Conservation (phyloP, 2,329 filamentous ascomycete species). For the Coniochaeta sp. region DNA sequence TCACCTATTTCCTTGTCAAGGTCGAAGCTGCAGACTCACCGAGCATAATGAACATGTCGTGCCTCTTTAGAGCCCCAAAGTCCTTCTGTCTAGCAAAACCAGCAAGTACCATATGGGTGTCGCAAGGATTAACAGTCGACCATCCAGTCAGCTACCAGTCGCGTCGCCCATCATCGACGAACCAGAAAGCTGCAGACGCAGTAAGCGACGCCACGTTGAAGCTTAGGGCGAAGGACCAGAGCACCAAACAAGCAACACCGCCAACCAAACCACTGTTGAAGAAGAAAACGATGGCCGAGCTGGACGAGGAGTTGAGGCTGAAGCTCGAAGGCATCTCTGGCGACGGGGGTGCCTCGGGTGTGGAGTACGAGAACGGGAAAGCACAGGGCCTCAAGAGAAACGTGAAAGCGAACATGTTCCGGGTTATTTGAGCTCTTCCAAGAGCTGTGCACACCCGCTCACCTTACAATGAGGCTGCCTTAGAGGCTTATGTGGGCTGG, state of each 20-base stretch:
- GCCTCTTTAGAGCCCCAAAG: not conserved
- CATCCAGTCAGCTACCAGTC: not conserved
- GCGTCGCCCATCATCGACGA: not conserved
- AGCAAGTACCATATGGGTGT: not conserved
- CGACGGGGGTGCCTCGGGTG: constrained; percentile 61
- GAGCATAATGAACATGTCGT: not conserved
- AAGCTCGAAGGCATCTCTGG: constrained; percentile 62
- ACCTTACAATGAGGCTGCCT: too few species aligned
- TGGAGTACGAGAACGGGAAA: constrained; percentile 70
- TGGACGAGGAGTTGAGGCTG: constrained; percentile 58
- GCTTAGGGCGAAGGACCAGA: not conserved
- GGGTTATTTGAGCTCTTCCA: constrained; percentile 47
- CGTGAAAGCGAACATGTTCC: constrained; percentile 72
- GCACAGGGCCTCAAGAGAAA: constrained; percentile 66
- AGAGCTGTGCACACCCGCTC: not conserved
- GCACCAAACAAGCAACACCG: not conserved
- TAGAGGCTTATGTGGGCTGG: too few species aligned
- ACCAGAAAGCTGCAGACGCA: not conserved
- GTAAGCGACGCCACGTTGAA: not conserved
- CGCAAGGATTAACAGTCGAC: not conserved
- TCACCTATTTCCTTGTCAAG: not conserved
- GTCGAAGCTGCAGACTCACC: not conserved
- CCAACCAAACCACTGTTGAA: not conserved
- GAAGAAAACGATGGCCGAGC: constrained; percentile 51
- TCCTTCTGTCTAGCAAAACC: not conserved